A percentile compares a stretch with the other conserved stretches of the same genome.
Evolutionary conservation across 768 basidiomycete species (phyloP).

Genomic region (Boletus tomentosulus): DNA sequence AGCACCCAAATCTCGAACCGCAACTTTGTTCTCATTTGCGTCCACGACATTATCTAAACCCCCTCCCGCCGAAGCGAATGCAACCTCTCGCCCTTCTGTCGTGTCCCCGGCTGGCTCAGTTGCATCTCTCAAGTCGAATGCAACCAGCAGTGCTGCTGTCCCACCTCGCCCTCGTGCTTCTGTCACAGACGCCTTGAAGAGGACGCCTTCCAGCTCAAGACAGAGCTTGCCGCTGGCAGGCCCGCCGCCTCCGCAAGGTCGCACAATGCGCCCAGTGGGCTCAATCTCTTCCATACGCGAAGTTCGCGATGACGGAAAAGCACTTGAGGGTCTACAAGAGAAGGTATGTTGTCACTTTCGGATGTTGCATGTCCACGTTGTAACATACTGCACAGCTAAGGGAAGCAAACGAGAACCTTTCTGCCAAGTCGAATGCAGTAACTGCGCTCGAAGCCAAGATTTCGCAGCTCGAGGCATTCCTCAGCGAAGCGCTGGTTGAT

Average conservation of each 20-base stretch:
- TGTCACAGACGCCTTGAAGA: slow-evolving; percentile 62
- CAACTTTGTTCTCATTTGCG: slow-evolving; percentile 26
- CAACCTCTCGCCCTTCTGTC: slow-evolving; percentile 43
- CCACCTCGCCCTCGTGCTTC: slow-evolving; percentile 57
- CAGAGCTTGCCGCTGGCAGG: slow-evolving; percentile 34
- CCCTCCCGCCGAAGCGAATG: slow-evolving; percentile 19
- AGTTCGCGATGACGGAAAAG: slow-evolving; percentile 58
- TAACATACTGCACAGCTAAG: slow-evolving; percentile 44
- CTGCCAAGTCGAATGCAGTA: slow-evolving; percentile 48
- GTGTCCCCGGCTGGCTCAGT: slow-evolving; percentile 54
- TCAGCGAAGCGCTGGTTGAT: slow-evolving; percentile 45
- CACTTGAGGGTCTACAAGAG: slow-evolving; percentile 51
- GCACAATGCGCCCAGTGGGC: slow-evolving; percentile 43
- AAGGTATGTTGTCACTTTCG: slow-evolving; percentile 41
- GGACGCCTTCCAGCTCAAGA: slow-evolving; percentile 40
- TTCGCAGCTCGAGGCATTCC: slow-evolving; percentile 44
- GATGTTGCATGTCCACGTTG: neutral
- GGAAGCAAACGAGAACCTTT: slow-evolving; percentile 50
- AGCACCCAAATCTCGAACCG: slow-evolving; percentile 36
- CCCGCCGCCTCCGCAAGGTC: slow-evolving; percentile 32
- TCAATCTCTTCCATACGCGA: slow-evolving; percentile 78
- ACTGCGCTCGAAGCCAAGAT: slow-evolving; percentile 52
- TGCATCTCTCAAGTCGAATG: slow-evolving; percentile 43
- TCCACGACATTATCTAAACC: slow-evolving; percentile 20
- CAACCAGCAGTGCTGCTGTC: slow-evolving; percentile 26